These are phyloP conservation scores for Lotus japonicus DNA, from an alignment of 306 rosid species.

Conservation along the genomic window DNA sequence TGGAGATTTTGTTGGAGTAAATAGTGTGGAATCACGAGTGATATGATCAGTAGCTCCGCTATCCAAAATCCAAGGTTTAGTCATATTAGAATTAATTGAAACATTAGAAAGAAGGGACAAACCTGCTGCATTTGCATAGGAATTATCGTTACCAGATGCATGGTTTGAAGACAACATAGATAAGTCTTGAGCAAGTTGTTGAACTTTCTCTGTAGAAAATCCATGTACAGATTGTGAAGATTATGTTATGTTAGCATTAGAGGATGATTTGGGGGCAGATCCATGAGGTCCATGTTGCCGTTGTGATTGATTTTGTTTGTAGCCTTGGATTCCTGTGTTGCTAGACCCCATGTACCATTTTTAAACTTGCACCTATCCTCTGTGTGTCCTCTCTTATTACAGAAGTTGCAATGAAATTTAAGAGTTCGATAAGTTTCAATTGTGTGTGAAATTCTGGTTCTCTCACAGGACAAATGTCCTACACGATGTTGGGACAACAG, in stretches of 20 bases:
- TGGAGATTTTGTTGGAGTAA: not conserved
- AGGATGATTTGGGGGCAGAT: not conserved
- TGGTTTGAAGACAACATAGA: not conserved
- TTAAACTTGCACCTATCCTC: conserved; percentile 15
- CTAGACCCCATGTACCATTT: conserved; percentile 8
- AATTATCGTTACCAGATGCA: not conserved
- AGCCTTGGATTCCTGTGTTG: too few relatives aligned
- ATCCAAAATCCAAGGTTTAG: not conserved
- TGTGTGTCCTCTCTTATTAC: not conserved
- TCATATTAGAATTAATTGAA: conserved; percentile 8
- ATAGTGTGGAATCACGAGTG: not conserved
- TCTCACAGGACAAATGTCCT: too few relatives aligned
- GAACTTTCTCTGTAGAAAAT: not conserved
- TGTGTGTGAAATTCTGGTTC: too few relatives aligned
- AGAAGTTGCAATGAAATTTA: not conserved
- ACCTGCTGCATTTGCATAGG: conserved; percentile 17
- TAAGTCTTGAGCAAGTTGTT: not conserved
- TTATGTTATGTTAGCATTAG: not conserved
- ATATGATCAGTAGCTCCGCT: conserved; percentile 7
- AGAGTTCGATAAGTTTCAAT: conserved; percentile 22
- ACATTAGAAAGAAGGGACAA: not conserved
- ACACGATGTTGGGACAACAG: too few relatives aligned
- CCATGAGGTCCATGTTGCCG: not conserved
- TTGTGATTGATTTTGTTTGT: not conserved
- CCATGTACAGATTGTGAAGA: not conserved